phyloP scores from a whole-genome alignment of 2,329 filamentous ascomycete genomes.

The Aspergillus nomiae region DNA sequence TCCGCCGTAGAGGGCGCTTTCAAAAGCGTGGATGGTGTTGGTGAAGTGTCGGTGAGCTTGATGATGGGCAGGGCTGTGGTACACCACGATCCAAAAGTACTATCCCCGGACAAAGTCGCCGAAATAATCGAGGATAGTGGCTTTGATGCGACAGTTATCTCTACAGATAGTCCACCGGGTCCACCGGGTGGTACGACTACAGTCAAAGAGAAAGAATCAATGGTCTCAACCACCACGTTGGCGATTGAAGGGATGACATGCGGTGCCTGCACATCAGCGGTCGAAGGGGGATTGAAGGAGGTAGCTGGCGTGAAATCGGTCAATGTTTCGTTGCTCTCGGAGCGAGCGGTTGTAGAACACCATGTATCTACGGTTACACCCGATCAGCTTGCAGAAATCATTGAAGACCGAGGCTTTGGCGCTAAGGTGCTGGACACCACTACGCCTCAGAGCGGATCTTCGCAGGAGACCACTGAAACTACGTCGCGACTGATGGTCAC shows the following conservation, averaged over 20 bases:
- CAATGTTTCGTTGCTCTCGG: slow-evolving; percentile 80
- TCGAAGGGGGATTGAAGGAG: slow-evolving; percentile 78
- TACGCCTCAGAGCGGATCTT: slow-evolving; percentile 36
- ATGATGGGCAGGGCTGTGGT: slow-evolving; percentile 96
- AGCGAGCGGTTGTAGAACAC: slow-evolving; percentile 83
- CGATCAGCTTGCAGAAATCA: slow-evolving; percentile 58
- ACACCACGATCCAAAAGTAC: slow-evolving; percentile 76
- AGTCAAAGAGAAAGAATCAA: slow-evolving; percentile 29
- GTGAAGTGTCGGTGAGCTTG: slow-evolving; percentile 85
- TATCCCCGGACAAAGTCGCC: slow-evolving; percentile 73
- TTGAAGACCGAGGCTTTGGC: slow-evolving; percentile 74
- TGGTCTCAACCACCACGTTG: slow-evolving; percentile 69
- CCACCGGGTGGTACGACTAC: slow-evolving; percentile 42
- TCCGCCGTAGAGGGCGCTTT: slow-evolving; percentile 94
- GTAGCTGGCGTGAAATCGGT: slow-evolving; percentile 73
- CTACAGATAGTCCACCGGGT: slow-evolving; percentile 70
- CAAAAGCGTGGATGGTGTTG: slow-evolving; percentile 76
- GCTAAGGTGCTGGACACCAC: slow-evolving; percentile 75
- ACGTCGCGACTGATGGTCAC: slow-evolving; percentile 62
- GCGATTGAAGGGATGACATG: slow-evolving; percentile 89
- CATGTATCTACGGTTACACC: slow-evolving; percentile 60
- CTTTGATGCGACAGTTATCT: slow-evolving; percentile 88
- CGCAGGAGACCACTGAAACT: slow-evolving; percentile 33
- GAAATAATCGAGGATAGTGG: slow-evolving; percentile 90
- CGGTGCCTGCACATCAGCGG: slow-evolving; percentile 82